phyloP scores from a whole-genome alignment of 257 asterid genomes.

The Gentiana macrophylla region DNA sequence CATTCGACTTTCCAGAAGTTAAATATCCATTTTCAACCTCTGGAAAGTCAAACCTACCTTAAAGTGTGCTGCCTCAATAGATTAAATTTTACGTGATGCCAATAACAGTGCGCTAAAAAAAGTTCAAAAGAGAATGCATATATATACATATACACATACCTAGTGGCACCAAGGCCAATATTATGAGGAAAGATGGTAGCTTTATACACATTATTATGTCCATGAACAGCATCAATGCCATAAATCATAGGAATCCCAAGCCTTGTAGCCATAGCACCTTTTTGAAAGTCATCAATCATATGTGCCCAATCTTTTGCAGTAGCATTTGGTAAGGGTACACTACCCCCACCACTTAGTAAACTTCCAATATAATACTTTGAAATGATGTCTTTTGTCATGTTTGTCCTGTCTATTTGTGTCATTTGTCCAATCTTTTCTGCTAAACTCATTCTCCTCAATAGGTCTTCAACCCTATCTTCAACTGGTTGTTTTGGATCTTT shows the following conservation, averaged over 20 bases:
- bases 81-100: too few relatives aligned
- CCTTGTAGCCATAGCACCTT: constrained; percentile 29
- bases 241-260: constrained; percentile 40
- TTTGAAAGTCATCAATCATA: constrained; percentile 36
- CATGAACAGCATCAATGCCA: constrained; percentile 50
- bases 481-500: constrained; percentile 22
- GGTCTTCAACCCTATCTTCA: constrained; percentile 12
- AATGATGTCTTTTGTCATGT: constrained; percentile 17
- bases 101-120: too few relatives aligned
- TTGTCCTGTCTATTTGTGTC: constrained; percentile 24
- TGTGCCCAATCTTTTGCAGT: constrained; percentile 29
- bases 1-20: too few relatives aligned
- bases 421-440: constrained; percentile 37
- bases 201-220: constrained; percentile 30
- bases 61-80: too few relatives aligned
- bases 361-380: constrained; percentile 22
- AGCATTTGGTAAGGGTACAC: constrained; percentile 20
- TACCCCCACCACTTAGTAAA: constrained; percentile 32
- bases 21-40: too few relatives aligned
- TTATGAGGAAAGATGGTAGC: constrained; percentile 46
- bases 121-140: neutral
- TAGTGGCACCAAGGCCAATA: constrained; percentile 42
- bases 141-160: constrained; percentile 10
- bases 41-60: too few relatives aligned
- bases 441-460: constrained; percentile 27